Conservation (phyloP, 257 asterid species). For the Vinca minor region DNA sequence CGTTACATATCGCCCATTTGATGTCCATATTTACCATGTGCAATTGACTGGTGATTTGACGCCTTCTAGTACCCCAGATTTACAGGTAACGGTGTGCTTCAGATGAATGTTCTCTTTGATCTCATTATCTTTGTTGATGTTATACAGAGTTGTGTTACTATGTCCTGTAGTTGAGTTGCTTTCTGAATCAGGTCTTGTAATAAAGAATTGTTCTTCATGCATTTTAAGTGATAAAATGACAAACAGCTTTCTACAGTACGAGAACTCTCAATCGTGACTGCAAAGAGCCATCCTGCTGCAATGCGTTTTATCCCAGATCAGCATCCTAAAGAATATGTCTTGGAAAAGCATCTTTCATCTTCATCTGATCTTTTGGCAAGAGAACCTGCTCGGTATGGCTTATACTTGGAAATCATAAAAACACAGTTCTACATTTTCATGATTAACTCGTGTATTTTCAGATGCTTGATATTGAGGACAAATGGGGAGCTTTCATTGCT, state of each 20-base stretch:
- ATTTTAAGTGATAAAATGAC: constrained; percentile 96
- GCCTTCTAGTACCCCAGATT: constrained; percentile 74
- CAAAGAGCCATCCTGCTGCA: constrained; percentile 96
- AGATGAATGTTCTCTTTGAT: constrained; percentile 16
- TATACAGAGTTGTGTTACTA: constrained; percentile 7
- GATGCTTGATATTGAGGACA: constrained; percentile 84
- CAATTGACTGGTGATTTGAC: constrained; percentile 84
- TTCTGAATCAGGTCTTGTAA: constrained; percentile 25
- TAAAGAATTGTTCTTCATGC: constrained; percentile 41
- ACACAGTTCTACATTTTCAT: constrained; percentile 14
- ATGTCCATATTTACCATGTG: constrained; percentile 89
- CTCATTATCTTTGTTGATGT: constrained; percentile 13
- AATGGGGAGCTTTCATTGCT: constrained; percentile 97
- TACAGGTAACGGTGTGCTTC: constrained; percentile 61
- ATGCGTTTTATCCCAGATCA: constrained; percentile 95
- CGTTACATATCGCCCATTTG: constrained; percentile 89
- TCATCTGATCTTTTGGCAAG: constrained; percentile 44
- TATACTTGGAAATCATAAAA: neutral
- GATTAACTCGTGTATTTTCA: constrained; percentile 26
- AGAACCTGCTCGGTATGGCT: constrained; percentile 82
- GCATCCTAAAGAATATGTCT: constrained; percentile 42
- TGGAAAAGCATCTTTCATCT: constrained; percentile 38
- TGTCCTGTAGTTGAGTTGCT: constrained; percentile 15
- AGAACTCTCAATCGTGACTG: constrained; percentile 99
- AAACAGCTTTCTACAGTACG: constrained; percentile 99